Percentiles rank a stretch among this genome's conserved stretches.
phyloP scores from a whole-genome alignment of 306 rosid genomes.

The Inga oerstediana region DNA sequence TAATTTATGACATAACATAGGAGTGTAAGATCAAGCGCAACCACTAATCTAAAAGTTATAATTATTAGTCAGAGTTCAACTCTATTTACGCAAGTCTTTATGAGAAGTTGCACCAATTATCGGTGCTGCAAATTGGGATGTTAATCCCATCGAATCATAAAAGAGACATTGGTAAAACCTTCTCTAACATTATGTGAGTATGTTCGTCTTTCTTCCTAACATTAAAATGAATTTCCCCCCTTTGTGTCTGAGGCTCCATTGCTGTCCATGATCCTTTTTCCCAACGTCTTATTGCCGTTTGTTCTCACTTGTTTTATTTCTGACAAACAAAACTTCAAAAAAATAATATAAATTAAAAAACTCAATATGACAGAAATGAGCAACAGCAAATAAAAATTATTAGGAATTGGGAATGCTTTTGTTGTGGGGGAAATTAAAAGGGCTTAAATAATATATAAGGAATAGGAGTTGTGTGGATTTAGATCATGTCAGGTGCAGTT shows the following conservation, averaged over 20 bases:
- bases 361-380: neutral
- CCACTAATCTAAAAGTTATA: neutral
- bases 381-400: neutral
- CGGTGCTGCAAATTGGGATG: neutral
- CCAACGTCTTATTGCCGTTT: neutral
- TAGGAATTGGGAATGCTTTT: neutral
- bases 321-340: neutral
- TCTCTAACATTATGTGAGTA: neutral
- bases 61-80: neutral
- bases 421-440: neutral
- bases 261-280: neutral
- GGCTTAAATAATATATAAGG: neutral
- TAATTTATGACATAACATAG: neutral
- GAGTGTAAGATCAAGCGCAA: neutral
- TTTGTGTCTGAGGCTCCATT: too few species aligned
- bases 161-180: neutral
- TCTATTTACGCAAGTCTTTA: neutral
- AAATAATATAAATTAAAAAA: too few species aligned
- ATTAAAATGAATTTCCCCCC: too few species aligned
- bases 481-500: slow-evolving; percentile 5
- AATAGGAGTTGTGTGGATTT: neutral
- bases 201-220: too few species aligned
- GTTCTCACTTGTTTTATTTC: neutral
- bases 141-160: neutral
- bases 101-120: neutral